These are phyloP conservation scores for Globisporangium parvum DNA, from an alignment of 352 stramenopile genomes.

Conservation along the genomic window DNA sequence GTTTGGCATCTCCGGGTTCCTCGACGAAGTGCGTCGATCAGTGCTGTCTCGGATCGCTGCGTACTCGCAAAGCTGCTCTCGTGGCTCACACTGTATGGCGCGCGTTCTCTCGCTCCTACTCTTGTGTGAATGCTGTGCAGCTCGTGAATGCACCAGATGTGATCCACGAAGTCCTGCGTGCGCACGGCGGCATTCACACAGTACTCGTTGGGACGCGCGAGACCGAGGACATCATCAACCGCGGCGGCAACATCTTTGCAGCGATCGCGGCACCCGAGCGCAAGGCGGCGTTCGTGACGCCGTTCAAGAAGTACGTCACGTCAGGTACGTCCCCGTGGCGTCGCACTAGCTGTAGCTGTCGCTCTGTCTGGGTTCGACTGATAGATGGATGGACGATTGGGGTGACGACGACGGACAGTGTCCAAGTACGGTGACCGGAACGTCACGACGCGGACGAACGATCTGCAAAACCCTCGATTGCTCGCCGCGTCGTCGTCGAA, in stretches of 20 bases:
- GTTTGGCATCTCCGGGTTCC: conserved; percentile 68
- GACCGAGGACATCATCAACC: conserved; percentile 79
- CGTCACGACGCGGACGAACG: conserved; percentile 81
- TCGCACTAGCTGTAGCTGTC: neutral
- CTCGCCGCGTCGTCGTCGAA: conserved; percentile 73
- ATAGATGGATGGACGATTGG: neutral
- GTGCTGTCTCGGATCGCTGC: neutral
- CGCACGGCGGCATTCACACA: conserved; percentile 66
- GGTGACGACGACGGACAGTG: conserved; percentile 16
- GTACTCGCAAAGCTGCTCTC: neutral
- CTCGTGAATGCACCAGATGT: conserved; percentile 77
- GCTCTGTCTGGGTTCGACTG: neutral
- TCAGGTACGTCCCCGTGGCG: conserved; percentile 29
- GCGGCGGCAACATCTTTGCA: conserved; percentile 54
- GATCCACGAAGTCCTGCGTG: conserved; percentile 72
- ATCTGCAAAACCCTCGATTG: conserved; percentile 61
- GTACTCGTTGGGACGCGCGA: conserved; percentile 66
- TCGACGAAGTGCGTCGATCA: conserved; percentile 54
- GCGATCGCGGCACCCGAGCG: conserved; percentile 44
- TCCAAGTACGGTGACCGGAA: conserved; percentile 83
- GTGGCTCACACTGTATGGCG: neutral
- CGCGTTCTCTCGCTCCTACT: neutral
- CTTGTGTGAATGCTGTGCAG: conserved; percentile 12
- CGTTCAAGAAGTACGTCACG: conserved; percentile 84
- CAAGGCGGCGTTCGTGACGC: conserved; percentile 75